Evolutionary conservation across 2,329 filamentous ascomycete genomes (phyloP).

Genomic region (Clonostachys solani): DNA sequence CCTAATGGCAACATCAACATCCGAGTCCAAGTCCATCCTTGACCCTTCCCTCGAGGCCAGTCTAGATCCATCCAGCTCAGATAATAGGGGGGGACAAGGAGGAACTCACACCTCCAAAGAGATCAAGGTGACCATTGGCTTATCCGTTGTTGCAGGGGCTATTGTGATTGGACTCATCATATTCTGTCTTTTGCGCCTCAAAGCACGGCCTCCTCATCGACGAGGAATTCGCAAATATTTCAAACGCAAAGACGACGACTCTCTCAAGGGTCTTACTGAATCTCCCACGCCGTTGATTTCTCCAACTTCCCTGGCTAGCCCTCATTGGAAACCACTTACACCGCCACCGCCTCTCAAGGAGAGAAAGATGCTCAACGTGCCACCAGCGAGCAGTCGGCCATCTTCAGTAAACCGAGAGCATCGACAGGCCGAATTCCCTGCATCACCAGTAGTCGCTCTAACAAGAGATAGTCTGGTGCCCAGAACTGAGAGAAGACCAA

Average conservation of each 20-base stretch:
- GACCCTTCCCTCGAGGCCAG: conserved; percentile 10
- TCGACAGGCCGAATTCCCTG: conserved; percentile 19
- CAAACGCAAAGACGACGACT: not conserved
- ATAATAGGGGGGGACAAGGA: not conserved
- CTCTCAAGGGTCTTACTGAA: conserved; percentile 1
- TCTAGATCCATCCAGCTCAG: conserved; percentile 3
- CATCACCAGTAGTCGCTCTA: conserved; percentile 30
- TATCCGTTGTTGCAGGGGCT: conserved; percentile 33
- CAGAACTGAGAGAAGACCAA: not conserved
- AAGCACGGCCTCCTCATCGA: conserved; percentile 11
- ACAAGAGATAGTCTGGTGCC: conserved; percentile 28
- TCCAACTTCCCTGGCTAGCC: conserved; percentile 35
- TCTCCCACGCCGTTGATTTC: conserved; percentile 20
- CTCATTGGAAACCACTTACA: conserved; percentile 25
- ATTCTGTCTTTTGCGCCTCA: conserved; percentile 27
- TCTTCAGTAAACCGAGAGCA: conserved; percentile 7
- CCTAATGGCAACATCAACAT: conserved; percentile 4
- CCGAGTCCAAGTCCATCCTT: conserved; percentile 9
- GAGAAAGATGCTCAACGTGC: conserved; percentile 35
- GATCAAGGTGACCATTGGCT: conserved; percentile 38
- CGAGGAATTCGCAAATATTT: not conserved
- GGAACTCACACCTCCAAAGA: conserved; percentile 12
- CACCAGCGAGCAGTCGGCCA: conserved; percentile 11
- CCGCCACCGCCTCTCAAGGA: conserved; percentile 45
- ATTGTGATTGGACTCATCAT: conserved; percentile 27